Conservation (phyloP, 1,139 yeast genomes). For the Insectozyma bohioensis region DNA sequence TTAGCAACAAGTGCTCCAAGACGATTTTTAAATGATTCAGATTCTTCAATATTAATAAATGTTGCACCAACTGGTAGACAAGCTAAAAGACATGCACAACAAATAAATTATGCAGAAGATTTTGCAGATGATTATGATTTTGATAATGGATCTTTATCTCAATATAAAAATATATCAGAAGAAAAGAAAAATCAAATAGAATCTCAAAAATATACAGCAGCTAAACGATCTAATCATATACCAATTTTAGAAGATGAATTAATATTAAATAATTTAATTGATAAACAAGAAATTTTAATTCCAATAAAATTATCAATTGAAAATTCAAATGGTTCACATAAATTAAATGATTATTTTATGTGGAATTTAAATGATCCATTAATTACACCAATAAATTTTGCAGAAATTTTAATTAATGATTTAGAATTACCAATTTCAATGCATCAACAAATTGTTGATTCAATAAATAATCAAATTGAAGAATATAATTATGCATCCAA, state of each 20-base stretch:
- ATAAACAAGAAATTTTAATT: conserved; percentile 50
- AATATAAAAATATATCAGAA: conserved; percentile 11
- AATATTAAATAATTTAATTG: conserved; percentile 26
- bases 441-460: conserved; percentile 64
- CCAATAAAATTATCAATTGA: conserved; percentile 82
- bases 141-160: conserved; percentile 46
- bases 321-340: conserved; percentile 55
- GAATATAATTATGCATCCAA: conserved; percentile 59
- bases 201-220: conserved; percentile 36
- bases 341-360: conserved; percentile 78
- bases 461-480: conserved; percentile 78
- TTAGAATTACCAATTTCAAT: conserved; percentile 70
- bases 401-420: conserved; percentile 76
- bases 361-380: conserved; percentile 85
- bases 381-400: conserved; percentile 82
- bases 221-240: conserved; percentile 32
- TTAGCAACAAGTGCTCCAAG: conserved; percentile 62
- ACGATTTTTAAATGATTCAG: conserved; percentile 42
- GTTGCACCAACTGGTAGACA: conserved; percentile 76
- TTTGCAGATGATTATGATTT: conserved; percentile 63
- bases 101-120: conserved; percentile 84
- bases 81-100: conserved; percentile 71
- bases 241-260: conserved; percentile 24
- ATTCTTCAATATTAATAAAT: conserved; percentile 55
- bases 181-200: conserved; percentile 25